Conservation (phyloP, 257 asterid genomes). For the Verbena officinalis region DNA sequence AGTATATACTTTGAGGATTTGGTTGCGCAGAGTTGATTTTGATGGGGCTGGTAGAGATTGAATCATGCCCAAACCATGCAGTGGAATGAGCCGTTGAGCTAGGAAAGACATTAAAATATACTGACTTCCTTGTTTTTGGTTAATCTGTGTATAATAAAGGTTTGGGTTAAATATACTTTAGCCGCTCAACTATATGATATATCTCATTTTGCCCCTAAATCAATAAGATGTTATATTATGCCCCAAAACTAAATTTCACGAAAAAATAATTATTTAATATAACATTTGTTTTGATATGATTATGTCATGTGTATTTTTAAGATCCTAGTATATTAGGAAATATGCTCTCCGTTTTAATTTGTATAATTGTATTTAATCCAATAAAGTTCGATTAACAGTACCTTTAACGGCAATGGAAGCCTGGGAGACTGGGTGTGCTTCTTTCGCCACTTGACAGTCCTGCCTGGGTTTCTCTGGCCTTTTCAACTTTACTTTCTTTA, state of each 20-base stretch:
- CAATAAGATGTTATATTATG: too few species aligned
- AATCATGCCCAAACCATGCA: slow-evolving; percentile 27
- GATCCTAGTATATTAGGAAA: too few species aligned
- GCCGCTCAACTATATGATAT: too few species aligned
- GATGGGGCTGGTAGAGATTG: slow-evolving; percentile 18
- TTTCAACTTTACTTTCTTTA: background rate
- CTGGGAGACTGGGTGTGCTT: slow-evolving; percentile 10
- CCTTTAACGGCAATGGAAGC: slow-evolving; percentile 24
- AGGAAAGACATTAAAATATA: background rate
- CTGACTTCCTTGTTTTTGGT: background rate
- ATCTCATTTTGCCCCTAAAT: too few species aligned
- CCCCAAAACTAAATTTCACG: too few species aligned
- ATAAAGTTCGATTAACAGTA: too few species aligned
- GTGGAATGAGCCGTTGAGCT: slow-evolving; percentile 30
- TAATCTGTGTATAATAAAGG: background rate
- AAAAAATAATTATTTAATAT: too few species aligned
- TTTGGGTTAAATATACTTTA: too few species aligned
- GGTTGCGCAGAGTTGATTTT: slow-evolving; percentile 23
- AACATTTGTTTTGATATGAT: too few species aligned
- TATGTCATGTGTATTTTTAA: too few species aligned
- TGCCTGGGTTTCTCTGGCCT: slow-evolving; percentile 18
- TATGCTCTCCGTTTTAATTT: too few species aligned
- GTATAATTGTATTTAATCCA: too few species aligned
- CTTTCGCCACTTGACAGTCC: slow-evolving; percentile 25
- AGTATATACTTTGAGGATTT: background rate